A percentile compares a stretch with the other conserved stretches of the same genome.
Evolutionary conservation across 2,329 filamentous ascomycete genomes (phyloP).

Genomic region (Ophiosphaerella herpotricha): DNA sequence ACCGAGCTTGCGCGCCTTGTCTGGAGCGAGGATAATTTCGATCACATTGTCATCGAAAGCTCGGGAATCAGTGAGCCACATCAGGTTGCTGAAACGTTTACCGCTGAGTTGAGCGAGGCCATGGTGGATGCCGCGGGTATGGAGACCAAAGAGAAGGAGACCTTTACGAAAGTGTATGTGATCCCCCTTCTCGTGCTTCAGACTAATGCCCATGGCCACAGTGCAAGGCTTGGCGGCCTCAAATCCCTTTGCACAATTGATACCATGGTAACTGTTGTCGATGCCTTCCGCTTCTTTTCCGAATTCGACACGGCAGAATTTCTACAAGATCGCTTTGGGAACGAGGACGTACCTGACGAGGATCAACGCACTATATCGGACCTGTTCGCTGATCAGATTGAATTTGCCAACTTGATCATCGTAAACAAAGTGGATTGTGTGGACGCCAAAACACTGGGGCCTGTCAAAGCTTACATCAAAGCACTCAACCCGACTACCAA

Average conservation of each 20-base stretch:
- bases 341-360: slow-evolving; percentile 62
- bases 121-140: slow-evolving; percentile 52
- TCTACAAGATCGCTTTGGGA: slow-evolving; percentile 63
- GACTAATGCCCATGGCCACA: slow-evolving; percentile 11
- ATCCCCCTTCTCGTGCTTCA: neutral
- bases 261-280: slow-evolving; percentile 73
- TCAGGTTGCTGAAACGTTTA: slow-evolving; percentile 76
- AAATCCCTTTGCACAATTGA: slow-evolving; percentile 70
- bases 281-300: slow-evolving; percentile 72
- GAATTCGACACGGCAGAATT: slow-evolving; percentile 74
- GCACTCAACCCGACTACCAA: slow-evolving; percentile 70
- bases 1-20: slow-evolving; percentile 70
- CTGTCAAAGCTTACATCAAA: slow-evolving; percentile 60
- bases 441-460: slow-evolving; percentile 49
- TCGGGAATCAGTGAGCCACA: slow-evolving; percentile 74
- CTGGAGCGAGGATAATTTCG: slow-evolving; percentile 62
- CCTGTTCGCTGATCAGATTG: slow-evolving; percentile 76
- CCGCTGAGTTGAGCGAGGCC: slow-evolving; percentile 53
- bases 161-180: slow-evolving; percentile 54
- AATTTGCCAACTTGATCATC: slow-evolving; percentile 75
- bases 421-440: slow-evolving; percentile 73
- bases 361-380: slow-evolving; percentile 76
- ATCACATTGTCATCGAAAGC: slow-evolving; percentile 75
- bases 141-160: slow-evolving; percentile 51
- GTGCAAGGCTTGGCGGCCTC: slow-evolving; percentile 59